Evolutionary conservation across 371 early-diverging fungal genomes (phyloP).

Genomic region (Batkoa obscura): DNA sequence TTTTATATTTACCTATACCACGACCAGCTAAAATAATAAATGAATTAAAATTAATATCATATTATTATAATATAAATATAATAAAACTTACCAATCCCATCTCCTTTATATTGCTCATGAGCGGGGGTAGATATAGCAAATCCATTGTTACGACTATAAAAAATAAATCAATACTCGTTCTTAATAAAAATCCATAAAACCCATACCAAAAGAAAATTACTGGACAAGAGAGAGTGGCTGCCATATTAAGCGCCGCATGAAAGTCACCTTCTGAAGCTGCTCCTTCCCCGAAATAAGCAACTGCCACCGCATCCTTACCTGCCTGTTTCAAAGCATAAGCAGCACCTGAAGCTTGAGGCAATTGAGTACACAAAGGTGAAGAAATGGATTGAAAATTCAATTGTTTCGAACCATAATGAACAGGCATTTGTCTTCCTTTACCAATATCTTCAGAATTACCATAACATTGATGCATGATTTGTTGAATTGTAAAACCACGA

Average conservation of each 20-base stretch:
- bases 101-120: conserved; percentile 88
- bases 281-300: conserved; percentile 96
- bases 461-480: conserved; percentile 93
- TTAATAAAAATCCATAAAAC: background rate
- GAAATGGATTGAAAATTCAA: conserved; percentile 91
- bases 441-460: conserved; percentile 72
- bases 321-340: conserved; percentile 84
- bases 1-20: no score
- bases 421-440: conserved; percentile 96
- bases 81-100: conserved; percentile 61
- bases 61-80: background rate
- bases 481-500: conserved; percentile 80
- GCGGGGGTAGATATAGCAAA: conserved; percentile 95
- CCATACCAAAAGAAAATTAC: conserved; percentile 83
- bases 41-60: no score
- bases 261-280: conserved; percentile 96
- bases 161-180: no score
- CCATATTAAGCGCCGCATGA: conserved; percentile 94
- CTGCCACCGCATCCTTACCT: conserved; percentile 49
- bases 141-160: conserved; percentile 83
- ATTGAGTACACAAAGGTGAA: conserved; percentile 88
- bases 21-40: conserved; percentile 6
- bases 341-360: conserved; percentile 96
- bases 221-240: conserved; percentile 77
- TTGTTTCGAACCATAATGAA: conserved; percentile 79